Percentiles rank a stretch among this genome's conserved stretches.
Conservation (phyloP, 164 flowering plant genomes). For the Chloranthus sessilifolius region DNA sequence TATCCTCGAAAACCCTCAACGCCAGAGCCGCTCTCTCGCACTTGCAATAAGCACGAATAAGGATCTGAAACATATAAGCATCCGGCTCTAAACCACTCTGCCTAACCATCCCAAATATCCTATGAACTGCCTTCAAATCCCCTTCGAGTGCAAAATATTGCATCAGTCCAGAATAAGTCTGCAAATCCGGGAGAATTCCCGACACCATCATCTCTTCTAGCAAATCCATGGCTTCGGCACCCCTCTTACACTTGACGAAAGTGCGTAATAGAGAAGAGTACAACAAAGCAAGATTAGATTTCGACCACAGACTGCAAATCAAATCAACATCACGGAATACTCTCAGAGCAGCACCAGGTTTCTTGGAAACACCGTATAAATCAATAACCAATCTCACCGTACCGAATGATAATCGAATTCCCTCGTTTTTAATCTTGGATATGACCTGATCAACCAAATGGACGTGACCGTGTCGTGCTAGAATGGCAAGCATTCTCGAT, state of each 20-base stretch:
- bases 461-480: constrained; percentile 60
- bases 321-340: constrained; percentile 46
- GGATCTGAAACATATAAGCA: constrained; percentile 63
- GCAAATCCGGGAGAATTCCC: constrained; percentile 65
- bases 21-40: constrained; percentile 70
- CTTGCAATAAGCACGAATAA: constrained; percentile 71
- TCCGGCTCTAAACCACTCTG: constrained; percentile 76
- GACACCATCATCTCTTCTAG: constrained; percentile 69
- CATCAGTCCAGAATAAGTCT: constrained; percentile 80
- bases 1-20: constrained; percentile 72
- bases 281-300: constrained; percentile 43
- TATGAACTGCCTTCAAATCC: constrained; percentile 68
- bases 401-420: constrained; percentile 54
- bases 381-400: constrained; percentile 70
- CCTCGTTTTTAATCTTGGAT: constrained; percentile 54
- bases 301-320: constrained; percentile 45
- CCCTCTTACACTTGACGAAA: constrained; percentile 61
- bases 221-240: constrained; percentile 42
- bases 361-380: constrained; percentile 68
- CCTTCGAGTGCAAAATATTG: constrained; percentile 73
- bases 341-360: constrained; percentile 72
- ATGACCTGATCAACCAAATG: constrained; percentile 62
- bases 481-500: constrained; percentile 63
- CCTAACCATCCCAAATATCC: constrained; percentile 64
- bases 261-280: constrained; percentile 79